Percentiles rank a stretch among this genome's conserved stretches.
These are phyloP conservation scores for Thielaviopsis cerberus DNA, from an alignment of 2,329 filamentous ascomycete species.

Conservation along the genomic window DNA sequence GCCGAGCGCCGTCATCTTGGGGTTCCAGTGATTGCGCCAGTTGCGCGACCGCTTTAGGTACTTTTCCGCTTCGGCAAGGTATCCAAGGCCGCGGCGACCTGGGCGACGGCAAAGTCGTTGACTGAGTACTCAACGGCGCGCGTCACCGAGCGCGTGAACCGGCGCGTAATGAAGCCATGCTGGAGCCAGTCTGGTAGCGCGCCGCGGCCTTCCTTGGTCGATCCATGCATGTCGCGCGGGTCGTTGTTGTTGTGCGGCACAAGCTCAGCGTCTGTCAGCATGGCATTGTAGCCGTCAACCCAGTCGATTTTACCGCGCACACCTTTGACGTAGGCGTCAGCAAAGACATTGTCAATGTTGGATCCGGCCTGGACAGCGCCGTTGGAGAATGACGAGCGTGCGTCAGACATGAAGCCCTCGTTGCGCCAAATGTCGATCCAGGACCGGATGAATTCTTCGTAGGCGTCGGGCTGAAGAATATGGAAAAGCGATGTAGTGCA, in stretches of 20 bases:
- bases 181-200: conserved; percentile 50
- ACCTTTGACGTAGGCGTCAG: conserved; percentile 54
- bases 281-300: conserved; percentile 41
- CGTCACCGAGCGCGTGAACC: conserved; percentile 41
- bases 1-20: conserved; percentile 33
- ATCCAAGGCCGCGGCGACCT: conserved; percentile 43
- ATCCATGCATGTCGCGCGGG: conserved; percentile 36
- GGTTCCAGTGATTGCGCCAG: conserved; percentile 57
- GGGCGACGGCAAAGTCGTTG: conserved; percentile 50
- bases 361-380: conserved; percentile 51
- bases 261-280: conserved; percentile 49
- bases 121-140: conserved; percentile 48
- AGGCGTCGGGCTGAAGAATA: conserved; percentile 40
- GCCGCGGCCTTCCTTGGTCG: conserved; percentile 48
- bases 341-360: conserved; percentile 53
- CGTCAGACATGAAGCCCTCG: conserved; percentile 47
- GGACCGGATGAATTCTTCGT: conserved; percentile 47
- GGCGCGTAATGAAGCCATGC: conserved; percentile 46
- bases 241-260: conserved; percentile 41
- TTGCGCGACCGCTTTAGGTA: conserved; percentile 46
- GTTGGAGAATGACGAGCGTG: conserved; percentile 48
- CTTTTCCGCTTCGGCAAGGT: conserved; percentile 30
- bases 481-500: conserved; percentile 48
- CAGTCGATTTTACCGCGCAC: conserved; percentile 45
- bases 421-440: conserved; percentile 50